Evolutionary conservation across 495 filamentous ascomycete genomes (phyloP).

Genomic region (Neurospora terricola): DNA sequence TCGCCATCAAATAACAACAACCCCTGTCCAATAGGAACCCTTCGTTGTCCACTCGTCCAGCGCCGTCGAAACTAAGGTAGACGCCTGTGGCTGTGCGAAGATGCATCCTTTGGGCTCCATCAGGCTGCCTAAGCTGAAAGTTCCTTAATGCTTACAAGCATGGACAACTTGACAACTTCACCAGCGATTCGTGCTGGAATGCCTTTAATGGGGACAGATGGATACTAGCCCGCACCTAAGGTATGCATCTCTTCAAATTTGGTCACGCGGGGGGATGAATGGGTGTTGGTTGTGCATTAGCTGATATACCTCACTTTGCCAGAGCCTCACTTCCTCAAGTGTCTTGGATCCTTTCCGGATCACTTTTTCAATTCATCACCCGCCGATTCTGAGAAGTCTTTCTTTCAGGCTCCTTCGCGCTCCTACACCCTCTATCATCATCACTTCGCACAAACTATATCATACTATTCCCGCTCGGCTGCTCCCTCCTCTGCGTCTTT

Average conservation of each 20-base stretch:
- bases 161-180: neutral
- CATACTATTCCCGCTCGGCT: neutral
- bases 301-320: neutral
- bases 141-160: neutral
- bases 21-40: neutral
- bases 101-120: neutral
- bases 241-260: neutral
- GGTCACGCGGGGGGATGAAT: neutral
- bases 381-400: neutral
- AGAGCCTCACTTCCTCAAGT: neutral
- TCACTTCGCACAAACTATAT: neutral
- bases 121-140: neutral
- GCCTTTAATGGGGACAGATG: neutral
- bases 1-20: no score
- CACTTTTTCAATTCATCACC: neutral
- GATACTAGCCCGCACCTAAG: neutral
- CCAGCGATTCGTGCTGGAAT: neutral
- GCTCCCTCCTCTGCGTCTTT: no score
- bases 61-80: neutral
- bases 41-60: neutral
- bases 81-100: neutral
- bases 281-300: neutral
- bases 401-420: no score
- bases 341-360: neutral
- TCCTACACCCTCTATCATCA: neutral